Evolutionary conservation across 768 basidiomycete species (phyloP).

Genomic region (Cantharellus cinnabarinus): DNA sequence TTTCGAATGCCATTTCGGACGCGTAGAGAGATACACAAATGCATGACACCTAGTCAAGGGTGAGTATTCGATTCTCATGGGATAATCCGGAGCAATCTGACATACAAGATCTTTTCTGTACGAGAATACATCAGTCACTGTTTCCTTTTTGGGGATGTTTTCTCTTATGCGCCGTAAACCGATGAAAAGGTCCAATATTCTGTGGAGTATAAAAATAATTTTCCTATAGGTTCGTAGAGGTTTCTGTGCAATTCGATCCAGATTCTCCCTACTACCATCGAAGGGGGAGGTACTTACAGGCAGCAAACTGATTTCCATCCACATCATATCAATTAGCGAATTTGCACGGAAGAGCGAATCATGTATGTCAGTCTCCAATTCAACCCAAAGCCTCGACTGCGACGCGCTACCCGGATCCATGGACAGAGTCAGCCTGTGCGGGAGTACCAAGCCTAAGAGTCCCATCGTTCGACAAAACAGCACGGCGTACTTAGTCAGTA

Average conservation of each 20-base stretch:
- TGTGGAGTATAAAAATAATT: slow-evolving; percentile 20
- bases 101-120: slow-evolving; percentile 25
- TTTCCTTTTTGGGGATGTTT: slow-evolving; percentile 26
- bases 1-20: slow-evolving; percentile 28
- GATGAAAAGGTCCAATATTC: slow-evolving; percentile 24
- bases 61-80: slow-evolving; percentile 2
- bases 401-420: too few relatives aligned
- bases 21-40: slow-evolving; percentile 29
- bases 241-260: slow-evolving; percentile 13
- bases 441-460: too few relatives aligned
- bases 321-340: slow-evolving; percentile 23
- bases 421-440: too few relatives aligned
- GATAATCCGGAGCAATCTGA: neutral
- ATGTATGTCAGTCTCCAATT: neutral
- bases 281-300: slow-evolving; percentile 19
- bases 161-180: slow-evolving; percentile 29
- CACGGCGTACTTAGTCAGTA: neutral
- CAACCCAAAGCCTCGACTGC: neutral
- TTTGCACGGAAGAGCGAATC: slow-evolving; percentile 11
- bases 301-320: slow-evolving; percentile 27
- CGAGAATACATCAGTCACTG: slow-evolving; percentile 20
- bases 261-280: slow-evolving; percentile 10
- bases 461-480: neutral
- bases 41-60: slow-evolving; percentile 20
- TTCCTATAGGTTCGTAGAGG: slow-evolving; percentile 26